These are phyloP conservation scores for Cutaneotrichosporon cavernicola DNA, from an alignment of 1,284 basidiomycete species.

Conservation along the genomic window DNA sequence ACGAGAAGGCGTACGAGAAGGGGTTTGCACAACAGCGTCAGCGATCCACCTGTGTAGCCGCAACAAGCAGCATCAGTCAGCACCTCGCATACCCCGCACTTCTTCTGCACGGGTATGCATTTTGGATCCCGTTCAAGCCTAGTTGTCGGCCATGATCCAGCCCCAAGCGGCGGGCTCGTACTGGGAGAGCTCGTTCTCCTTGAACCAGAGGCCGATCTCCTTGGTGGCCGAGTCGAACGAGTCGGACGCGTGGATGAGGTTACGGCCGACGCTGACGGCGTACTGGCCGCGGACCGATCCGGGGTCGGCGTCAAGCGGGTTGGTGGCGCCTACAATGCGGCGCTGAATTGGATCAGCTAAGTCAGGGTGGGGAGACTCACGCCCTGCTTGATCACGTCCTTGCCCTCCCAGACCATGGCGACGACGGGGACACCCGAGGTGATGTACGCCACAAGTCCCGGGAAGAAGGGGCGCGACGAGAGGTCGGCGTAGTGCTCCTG, in stretches of 20 bases:
- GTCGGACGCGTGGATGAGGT: slow-evolving; percentile 57
- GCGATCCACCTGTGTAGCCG: no score
- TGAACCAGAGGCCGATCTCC: slow-evolving; percentile 57
- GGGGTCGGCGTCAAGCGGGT: slow-evolving; percentile 38
- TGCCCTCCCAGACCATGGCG: slow-evolving; percentile 44
- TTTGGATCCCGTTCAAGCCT: slow-evolving; percentile 4
- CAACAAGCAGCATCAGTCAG: background rate
- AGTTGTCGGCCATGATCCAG: slow-evolving; percentile 30
- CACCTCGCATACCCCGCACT: background rate
- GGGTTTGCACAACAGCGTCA: no score
- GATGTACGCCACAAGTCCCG: slow-evolving; percentile 49
- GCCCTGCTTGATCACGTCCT: slow-evolving; percentile 50
- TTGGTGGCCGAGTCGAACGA: slow-evolving; percentile 55
- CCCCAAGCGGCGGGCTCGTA: slow-evolving; percentile 42
- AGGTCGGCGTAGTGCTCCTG: slow-evolving; percentile 51
- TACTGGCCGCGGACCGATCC: slow-evolving; percentile 47
- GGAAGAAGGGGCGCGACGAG: slow-evolving; percentile 46
- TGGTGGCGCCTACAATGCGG: slow-evolving; percentile 50
- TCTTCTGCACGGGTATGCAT: background rate
- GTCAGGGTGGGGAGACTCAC: slow-evolving; percentile 25
- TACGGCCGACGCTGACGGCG: slow-evolving; percentile 52
- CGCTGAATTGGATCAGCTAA: slow-evolving; percentile 28
- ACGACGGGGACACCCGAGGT: slow-evolving; percentile 49
- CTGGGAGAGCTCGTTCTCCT: slow-evolving; percentile 54
- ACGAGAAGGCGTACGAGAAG: no score